Evolutionary conservation across 2,329 filamentous ascomycete species (phyloP).

Genomic region (Fusarium mangiferae): DNA sequence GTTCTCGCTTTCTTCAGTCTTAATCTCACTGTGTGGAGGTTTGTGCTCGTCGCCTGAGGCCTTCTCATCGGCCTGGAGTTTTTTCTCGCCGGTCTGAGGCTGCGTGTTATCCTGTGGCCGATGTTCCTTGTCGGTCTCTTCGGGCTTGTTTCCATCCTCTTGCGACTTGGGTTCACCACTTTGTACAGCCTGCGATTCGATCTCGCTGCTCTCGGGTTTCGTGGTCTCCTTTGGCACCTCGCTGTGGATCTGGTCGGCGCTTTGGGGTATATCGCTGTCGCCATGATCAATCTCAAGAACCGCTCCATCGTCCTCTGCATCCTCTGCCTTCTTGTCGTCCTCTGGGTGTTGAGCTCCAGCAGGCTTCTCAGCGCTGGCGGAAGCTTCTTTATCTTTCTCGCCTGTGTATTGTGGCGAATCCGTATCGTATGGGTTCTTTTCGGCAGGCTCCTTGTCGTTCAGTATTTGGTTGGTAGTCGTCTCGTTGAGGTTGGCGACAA

Average conservation of each 20-base stretch:
- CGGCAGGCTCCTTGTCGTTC: constrained; percentile 13
- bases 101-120: not conserved
- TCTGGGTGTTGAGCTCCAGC: not conserved
- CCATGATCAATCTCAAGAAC: constrained; percentile 11
- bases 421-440: constrained; percentile 9
- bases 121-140: constrained; percentile 14
- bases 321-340: not conserved
- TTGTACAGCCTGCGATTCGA: not conserved
- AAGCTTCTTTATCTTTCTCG: constrained; percentile 11
- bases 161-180: not conserved
- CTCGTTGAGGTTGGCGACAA: constrained; percentile 47
- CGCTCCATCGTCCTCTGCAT: not conserved
- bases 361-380: not conserved
- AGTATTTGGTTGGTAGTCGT: constrained; percentile 41
- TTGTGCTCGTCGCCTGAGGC: not conserved
- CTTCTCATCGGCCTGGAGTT: not conserved
- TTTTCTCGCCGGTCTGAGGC: not conserved
- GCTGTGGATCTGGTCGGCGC: not conserved
- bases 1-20: constrained; percentile 7
- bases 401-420: constrained; percentile 19
- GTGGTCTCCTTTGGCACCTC: not conserved
- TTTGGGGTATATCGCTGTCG: not conserved
- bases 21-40: not conserved
- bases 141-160: not conserved
- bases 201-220: not conserved